Evolutionary conservation across 768 basidiomycete genomes (phyloP).

Genomic region (Calocera cornea): DNA sequence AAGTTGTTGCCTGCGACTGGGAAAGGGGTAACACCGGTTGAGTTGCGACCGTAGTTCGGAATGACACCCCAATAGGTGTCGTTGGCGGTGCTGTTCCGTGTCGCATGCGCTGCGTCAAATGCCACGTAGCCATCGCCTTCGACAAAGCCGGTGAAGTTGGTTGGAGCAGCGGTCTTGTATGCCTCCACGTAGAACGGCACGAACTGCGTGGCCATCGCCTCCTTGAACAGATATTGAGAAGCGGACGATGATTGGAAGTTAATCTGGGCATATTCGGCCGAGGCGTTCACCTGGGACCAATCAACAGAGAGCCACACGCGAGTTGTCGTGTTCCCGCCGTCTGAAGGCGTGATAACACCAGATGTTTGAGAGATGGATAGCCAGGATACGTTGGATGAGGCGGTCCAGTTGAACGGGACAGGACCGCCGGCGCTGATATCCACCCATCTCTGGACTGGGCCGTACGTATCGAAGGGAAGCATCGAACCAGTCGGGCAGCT

Average conservation of each 20-base stretch:
- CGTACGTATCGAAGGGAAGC: constrained; percentile 40
- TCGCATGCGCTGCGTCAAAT: constrained; percentile 51
- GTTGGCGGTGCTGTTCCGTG: constrained; percentile 35
- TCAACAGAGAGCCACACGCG: constrained; percentile 46
- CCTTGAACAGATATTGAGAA: neutral
- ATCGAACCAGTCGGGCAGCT: constrained; percentile 29
- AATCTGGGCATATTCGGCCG: constrained; percentile 6
- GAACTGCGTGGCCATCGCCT: constrained; percentile 12
- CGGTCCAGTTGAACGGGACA: constrained; percentile 41
- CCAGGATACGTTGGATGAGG: constrained; percentile 40
- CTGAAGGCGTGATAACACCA: constrained; percentile 36
- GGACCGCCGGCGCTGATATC: constrained; percentile 53
- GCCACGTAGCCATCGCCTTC: constrained; percentile 50
- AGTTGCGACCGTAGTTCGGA: constrained; percentile 45
- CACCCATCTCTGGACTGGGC: constrained; percentile 40
- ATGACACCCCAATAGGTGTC: constrained; percentile 47
- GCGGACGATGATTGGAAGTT: constrained; percentile 8
- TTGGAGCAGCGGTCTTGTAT: constrained; percentile 10
- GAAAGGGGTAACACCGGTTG: constrained; percentile 48
- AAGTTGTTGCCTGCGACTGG: constrained; percentile 37
- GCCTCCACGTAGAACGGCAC: constrained; percentile 15
- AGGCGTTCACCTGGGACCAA: constrained; percentile 32
- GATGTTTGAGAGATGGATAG: constrained; percentile 33
- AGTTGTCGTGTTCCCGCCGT: constrained; percentile 31
- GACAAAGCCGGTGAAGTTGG: constrained; percentile 36